Base-by-base conservation (phyloP, 495 filamentous ascomycete genomes). In the Penicillium parvum region DNA sequence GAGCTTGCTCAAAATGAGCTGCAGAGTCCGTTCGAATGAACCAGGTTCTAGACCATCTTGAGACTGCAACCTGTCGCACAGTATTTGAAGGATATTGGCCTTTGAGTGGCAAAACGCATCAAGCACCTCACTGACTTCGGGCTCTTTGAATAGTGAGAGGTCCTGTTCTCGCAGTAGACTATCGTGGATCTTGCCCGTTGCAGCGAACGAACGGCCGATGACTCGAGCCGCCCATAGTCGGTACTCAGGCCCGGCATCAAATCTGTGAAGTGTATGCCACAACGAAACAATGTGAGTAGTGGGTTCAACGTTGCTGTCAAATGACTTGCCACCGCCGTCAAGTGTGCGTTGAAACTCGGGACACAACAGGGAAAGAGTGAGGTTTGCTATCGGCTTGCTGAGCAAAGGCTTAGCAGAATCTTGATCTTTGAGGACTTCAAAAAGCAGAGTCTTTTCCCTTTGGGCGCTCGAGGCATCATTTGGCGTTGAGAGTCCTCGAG, bases 191-290 rank as follows among this genome's bases (percentile, higher is more conserved):
- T 78, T 66, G 12, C 87, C 87, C 35, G 81, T 85, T 3, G 84
- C 75, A 32, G 85, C 82, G 64, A 90, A 97, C 1, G 88, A 83
- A 51, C 88, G 78, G 14, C 92, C 92, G 16, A 98, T 71, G 11
- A 90, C 84, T 39, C 81, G 77, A 5, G 84, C 89, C 27, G 85
- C 85, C 92, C 92, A 98, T 3, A 86, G 64, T 9, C 85, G 65
- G 58, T 92, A 97, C 15, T 79, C 75, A 19, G 72, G 66, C 30
- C 82, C 83, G 21, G 83, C 72, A 7, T 71, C 63, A 27, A 72
- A 66, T 17, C 72, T 69, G 43, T 79, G 75, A 50, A 88, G 84
- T 16, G 81, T 88, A 50, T 84, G 79, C 79, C 83, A 90, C 2
- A 96, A 69, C 21, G 80, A 74, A 21, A 80, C 64, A 17, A 78